These are phyloP conservation scores for Conidiobolus incongruus DNA, from an alignment of 371 early-diverging fungal genomes.

Conservation along the genomic window DNA sequence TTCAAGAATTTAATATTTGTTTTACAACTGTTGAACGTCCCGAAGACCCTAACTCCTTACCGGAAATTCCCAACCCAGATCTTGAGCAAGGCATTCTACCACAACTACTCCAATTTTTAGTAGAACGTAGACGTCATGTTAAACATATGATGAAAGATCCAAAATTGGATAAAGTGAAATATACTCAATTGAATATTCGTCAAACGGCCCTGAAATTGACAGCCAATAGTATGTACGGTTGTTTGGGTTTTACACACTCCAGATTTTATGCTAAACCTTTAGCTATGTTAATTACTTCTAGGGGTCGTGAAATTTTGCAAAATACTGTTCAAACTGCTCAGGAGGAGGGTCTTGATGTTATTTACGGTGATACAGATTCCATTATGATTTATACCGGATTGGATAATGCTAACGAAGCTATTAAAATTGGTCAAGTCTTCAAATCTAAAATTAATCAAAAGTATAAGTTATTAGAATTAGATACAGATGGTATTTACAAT, in stretches of 20 bases:
- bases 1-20: conserved; percentile 99
- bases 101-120: conserved; percentile 66
- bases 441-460: conserved; percentile 74
- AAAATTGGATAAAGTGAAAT: conserved; percentile 4
- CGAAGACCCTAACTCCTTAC: conserved; percentile 25
- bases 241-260: conserved; percentile 88
- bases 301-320: conserved; percentile 95
- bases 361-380: conserved; percentile 99
- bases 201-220: conserved; percentile 97
- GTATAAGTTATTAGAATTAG: conserved; percentile 90
- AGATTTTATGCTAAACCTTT: conserved; percentile 97
- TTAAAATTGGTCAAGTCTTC: conserved; percentile 59
- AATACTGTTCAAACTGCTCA: conserved; percentile 81
- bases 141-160: conserved; percentile 76
- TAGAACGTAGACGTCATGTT: conserved; percentile 77
- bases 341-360: conserved; percentile 52
- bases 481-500: conserved; percentile 90
- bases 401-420: conserved; percentile 44
- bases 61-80: conserved; percentile 48
- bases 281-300: conserved; percentile 93
- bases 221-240: conserved; percentile 99
- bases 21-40: conserved; percentile 79
- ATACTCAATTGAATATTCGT: conserved; percentile 59
- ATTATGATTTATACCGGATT: conserved; percentile 97
- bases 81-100: conserved; percentile 75